Evolutionary conservation across 805 yeast genomes (phyloP).

Genomic region (Priceomyces fermenticarens): DNA sequence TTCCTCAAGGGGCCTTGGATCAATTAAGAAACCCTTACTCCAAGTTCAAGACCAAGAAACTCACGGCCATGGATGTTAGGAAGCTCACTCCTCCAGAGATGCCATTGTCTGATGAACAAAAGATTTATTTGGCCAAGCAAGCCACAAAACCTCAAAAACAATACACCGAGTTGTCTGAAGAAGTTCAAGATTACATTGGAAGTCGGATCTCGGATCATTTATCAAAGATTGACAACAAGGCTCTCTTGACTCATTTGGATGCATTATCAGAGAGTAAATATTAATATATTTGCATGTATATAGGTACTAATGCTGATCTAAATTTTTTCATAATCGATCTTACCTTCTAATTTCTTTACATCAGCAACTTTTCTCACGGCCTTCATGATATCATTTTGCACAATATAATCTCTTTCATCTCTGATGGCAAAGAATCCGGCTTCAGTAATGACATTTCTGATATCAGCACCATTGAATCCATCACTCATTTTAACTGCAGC

Average conservation of each 20-base stretch:
- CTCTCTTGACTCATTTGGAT: slow-evolving; percentile 37
- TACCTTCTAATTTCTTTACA: slow-evolving; percentile 94
- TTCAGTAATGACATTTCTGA: slow-evolving; percentile 95
- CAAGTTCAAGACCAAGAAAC: slow-evolving; percentile 51
- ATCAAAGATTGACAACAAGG: slow-evolving; percentile 31
- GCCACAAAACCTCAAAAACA: slow-evolving; percentile 32
- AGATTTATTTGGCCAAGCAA: slow-evolving; percentile 58
- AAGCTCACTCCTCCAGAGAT: slow-evolving; percentile 66
- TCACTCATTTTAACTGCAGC: slow-evolving; percentile 98
- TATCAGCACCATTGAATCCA: slow-evolving; percentile 98
- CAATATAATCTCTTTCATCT: slow-evolving; percentile 92
- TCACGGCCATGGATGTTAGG: slow-evolving; percentile 61
- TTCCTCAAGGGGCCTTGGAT: slow-evolving; percentile 63
- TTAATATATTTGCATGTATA: slow-evolving; percentile 4
- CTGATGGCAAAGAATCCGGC: slow-evolving; percentile 98
- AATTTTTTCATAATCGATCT: slow-evolving; percentile 90
- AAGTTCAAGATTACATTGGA: slow-evolving; percentile 56
- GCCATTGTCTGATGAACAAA: slow-evolving; percentile 68
- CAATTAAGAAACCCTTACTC: slow-evolving; percentile 78
- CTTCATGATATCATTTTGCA: slow-evolving; percentile 93
- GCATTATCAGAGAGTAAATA: slow-evolving; percentile 23
- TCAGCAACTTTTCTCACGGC: slow-evolving; percentile 98
- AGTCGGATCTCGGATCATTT: slow-evolving; percentile 42
- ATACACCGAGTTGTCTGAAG: slow-evolving; percentile 43
- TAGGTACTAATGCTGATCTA: slow-evolving; percentile 24